Conservation (phyloP, 164 flowering plant genomes). For the Cinnamomum chago region DNA sequence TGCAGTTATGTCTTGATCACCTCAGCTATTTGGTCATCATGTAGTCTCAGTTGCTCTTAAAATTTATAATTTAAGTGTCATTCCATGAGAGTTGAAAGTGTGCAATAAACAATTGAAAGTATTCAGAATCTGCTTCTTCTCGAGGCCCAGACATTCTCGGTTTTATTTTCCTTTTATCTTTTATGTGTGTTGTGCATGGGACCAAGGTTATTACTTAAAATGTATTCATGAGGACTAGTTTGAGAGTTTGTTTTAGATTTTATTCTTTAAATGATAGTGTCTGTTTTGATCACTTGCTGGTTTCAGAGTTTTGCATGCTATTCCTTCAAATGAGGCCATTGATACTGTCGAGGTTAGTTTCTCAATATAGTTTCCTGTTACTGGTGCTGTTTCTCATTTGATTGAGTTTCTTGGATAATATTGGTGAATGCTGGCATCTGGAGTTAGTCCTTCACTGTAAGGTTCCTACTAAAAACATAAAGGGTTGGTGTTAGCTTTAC, state of each 20-base stretch:
- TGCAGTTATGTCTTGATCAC: too few species aligned
- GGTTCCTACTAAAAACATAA: neutral
- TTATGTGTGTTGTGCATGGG: neutral
- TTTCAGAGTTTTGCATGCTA: slow-evolving; percentile 85
- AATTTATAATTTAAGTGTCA: too few species aligned
- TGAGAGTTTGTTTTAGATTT: neutral
- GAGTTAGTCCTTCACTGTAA: neutral
- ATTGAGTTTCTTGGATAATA: neutral
- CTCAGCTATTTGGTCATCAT: too few species aligned
- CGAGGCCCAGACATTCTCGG: neutral
- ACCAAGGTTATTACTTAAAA: neutral
- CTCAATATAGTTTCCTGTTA: neutral
- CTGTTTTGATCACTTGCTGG: neutral
- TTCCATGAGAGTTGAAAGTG: too few species aligned
- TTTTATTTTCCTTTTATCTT: neutral
- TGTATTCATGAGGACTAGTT: neutral
- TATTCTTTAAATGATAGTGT: neutral
- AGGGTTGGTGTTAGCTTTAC: neutral
- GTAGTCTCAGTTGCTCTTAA: too few species aligned
- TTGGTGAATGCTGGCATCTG: neutral
- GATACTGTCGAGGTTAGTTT: slow-evolving; percentile 92
- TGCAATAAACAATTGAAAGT: too few species aligned
- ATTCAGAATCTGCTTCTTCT: neutral
- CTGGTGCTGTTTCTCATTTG: neutral
- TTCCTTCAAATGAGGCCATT: slow-evolving; percentile 93